A percentile compares a stretch with the other conserved stretches of the same genome.
Evolutionary conservation across 1,284 basidiomycete species (phyloP).

Genomic region (Boletellus dicymbophilus): DNA sequence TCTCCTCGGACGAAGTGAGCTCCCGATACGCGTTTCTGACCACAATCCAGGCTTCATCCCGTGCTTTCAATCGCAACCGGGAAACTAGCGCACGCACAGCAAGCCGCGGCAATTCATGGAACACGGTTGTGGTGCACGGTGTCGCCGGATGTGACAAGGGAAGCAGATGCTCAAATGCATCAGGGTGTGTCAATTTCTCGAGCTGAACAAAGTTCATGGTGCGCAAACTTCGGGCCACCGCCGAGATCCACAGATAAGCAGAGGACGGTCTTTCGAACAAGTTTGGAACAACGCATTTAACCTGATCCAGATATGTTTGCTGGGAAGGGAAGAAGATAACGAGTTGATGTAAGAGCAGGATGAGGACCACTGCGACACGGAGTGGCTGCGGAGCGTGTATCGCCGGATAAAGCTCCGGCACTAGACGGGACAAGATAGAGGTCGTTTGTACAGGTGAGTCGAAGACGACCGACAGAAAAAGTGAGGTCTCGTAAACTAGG

Average conservation of each 20-base stretch:
- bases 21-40: constrained; percentile 67
- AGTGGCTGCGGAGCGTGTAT: constrained; percentile 25
- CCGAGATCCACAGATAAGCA: constrained; percentile 47
- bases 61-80: constrained; percentile 48
- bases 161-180: constrained; percentile 28
- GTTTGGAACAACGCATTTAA: constrained; percentile 40
- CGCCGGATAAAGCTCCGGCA: constrained; percentile 46
- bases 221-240: constrained; percentile 49
- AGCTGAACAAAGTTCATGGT: constrained; percentile 53
- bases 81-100: constrained; percentile 49
- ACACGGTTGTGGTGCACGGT: neutral
- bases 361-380: constrained; percentile 37
- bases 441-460: constrained; percentile 53
- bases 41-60: constrained; percentile 58
- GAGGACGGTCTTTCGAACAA: constrained; percentile 39
- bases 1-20: constrained; percentile 43
- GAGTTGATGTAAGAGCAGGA: constrained; percentile 57
- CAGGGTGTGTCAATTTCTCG: constrained; percentile 41
- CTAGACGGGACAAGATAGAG: constrained; percentile 58
- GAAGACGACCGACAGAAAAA: constrained; percentile 64
- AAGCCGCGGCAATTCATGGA: constrained; percentile 35
- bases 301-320: constrained; percentile 47
- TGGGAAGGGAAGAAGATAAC: constrained; percentile 62
- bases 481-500: constrained; percentile 69
- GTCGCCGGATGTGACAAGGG: constrained; percentile 1